phyloP scores from a whole-genome alignment of 495 filamentous ascomycete species.

The Penicillium simplicissimum region DNA sequence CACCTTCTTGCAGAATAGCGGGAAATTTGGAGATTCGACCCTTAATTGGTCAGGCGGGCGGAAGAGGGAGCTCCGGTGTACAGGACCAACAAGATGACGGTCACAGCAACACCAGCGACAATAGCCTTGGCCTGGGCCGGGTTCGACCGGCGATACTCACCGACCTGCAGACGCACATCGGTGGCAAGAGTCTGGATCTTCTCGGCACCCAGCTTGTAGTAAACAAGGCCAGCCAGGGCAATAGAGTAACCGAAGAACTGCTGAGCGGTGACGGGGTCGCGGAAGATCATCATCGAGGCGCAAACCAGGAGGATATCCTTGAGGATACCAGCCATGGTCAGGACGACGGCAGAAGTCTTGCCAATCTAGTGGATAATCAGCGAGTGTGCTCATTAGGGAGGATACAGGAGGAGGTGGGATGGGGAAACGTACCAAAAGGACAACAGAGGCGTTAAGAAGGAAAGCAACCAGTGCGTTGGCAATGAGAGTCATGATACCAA shows the following conservation, averaged over 20 bases:
- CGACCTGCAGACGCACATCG: slow-evolving; percentile 53
- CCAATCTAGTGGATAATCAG: slow-evolving; percentile 69
- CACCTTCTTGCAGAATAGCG: slow-evolving; percentile 11
- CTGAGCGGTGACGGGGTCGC: slow-evolving; percentile 71
- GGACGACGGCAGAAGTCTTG: slow-evolving; percentile 89
- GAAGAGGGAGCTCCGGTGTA: slow-evolving; percentile 33
- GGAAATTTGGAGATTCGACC: slow-evolving; percentile 1
- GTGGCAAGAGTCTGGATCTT: slow-evolving; percentile 66
- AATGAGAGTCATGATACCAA: slow-evolving; percentile 72
- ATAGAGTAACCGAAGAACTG: slow-evolving; percentile 92
- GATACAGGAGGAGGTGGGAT: too few species aligned
- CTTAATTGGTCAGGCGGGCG: slow-evolving; percentile 25
- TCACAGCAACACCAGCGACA: slow-evolving; percentile 54
- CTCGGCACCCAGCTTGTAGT: slow-evolving; percentile 89
- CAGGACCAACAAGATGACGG: slow-evolving; percentile 62
- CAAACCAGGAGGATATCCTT: slow-evolving; percentile 92
- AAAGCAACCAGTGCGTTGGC: slow-evolving; percentile 80
- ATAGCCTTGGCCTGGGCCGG: slow-evolving; percentile 70
- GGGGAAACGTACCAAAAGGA: slow-evolving; percentile 69
- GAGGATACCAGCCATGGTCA: slow-evolving; percentile 92
- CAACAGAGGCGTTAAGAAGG: slow-evolving; percentile 82
- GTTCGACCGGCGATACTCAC: slow-evolving; percentile 54
- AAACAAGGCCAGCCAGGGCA: slow-evolving; percentile 80
- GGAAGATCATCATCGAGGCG: slow-evolving; percentile 85
- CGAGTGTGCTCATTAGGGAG: not conserved